These are phyloP conservation scores for Acacia melanoxylon DNA, from an alignment of 306 rosid species.

Conservation along the genomic window DNA sequence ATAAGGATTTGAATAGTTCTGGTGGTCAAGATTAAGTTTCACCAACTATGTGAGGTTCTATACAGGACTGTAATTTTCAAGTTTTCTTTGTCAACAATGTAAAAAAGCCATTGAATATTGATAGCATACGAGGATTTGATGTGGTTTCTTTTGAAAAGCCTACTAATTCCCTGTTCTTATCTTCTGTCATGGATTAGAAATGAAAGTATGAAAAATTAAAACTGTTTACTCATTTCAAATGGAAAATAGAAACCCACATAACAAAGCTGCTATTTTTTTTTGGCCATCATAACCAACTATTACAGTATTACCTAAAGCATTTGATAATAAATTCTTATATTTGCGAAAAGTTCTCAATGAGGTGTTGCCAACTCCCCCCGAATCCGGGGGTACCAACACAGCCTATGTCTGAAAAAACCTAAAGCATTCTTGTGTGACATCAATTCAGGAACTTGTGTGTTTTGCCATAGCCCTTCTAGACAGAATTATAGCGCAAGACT, in stretches of 20 bases:
- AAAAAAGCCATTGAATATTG: not conserved
- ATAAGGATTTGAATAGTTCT: not conserved
- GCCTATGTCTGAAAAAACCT: not conserved
- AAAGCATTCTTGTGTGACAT: not conserved
- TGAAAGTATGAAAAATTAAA: not conserved
- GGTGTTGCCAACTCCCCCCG: not conserved
- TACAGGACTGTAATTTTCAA: not conserved
- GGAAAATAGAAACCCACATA: not conserved
- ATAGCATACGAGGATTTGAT: not conserved
- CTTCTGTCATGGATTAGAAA: not conserved
- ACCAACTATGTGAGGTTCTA: not conserved
- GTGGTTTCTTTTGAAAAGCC: not conserved
- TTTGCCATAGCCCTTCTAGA: not conserved
- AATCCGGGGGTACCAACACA: not conserved
- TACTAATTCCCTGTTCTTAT: not conserved
- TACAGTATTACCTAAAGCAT: not conserved
- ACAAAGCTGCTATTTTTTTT: not conserved
- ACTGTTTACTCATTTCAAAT: not conserved
- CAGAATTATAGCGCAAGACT: not conserved
- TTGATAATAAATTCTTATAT: not conserved
- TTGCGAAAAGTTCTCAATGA: not conserved
- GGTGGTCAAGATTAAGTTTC: not conserved
- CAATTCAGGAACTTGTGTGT: not conserved
- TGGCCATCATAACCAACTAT: not conserved
- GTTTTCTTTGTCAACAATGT: not conserved